Conservation (phyloP, 495 filamentous ascomycete species). For the Hyaloscypha bicolor region DNA sequence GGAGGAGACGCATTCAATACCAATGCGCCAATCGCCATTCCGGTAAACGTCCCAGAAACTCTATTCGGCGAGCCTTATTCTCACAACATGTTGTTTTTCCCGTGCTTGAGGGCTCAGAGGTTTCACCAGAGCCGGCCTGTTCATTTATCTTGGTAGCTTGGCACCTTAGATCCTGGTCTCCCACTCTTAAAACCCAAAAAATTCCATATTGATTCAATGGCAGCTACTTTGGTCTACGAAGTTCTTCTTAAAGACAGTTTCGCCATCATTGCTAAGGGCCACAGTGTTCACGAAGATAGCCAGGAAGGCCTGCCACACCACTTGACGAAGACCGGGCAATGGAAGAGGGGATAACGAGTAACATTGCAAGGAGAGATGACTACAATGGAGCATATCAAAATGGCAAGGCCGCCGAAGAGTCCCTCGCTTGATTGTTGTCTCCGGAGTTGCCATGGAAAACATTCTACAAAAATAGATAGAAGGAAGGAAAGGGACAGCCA, state of each 20-base stretch:
- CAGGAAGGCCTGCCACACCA: conserved; percentile 52
- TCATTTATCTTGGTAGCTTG: too few species aligned
- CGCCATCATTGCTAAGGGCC: conserved; percentile 46
- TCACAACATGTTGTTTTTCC: too few species aligned
- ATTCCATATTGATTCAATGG: too few species aligned
- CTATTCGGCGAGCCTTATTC: conserved; percentile 37
- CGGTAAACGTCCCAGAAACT: conserved; percentile 56
- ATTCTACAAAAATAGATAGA: too few species aligned
- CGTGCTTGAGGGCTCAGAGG: too few species aligned
- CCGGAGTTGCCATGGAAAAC: background rate
- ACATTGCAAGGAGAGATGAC: conserved; percentile 7
- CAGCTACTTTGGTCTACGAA: conserved; percentile 50
- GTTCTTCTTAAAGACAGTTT: conserved; percentile 53
- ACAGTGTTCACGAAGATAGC: conserved; percentile 50
- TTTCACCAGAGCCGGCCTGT: too few species aligned
- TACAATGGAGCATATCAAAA: background rate
- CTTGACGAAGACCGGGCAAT: conserved; percentile 43
- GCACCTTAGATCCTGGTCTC: too few species aligned
- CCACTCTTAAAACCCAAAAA: too few species aligned
- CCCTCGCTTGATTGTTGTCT: background rate
- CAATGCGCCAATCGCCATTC: conserved; percentile 51
- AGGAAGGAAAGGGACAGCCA: background rate
- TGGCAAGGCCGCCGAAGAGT: background rate
- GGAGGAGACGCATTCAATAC: conserved; percentile 45
- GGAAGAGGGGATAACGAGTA: conserved; percentile 21